Conservation (phyloP, 2,329 filamentous ascomycete genomes). For the Verruconis gallopava region DNA sequence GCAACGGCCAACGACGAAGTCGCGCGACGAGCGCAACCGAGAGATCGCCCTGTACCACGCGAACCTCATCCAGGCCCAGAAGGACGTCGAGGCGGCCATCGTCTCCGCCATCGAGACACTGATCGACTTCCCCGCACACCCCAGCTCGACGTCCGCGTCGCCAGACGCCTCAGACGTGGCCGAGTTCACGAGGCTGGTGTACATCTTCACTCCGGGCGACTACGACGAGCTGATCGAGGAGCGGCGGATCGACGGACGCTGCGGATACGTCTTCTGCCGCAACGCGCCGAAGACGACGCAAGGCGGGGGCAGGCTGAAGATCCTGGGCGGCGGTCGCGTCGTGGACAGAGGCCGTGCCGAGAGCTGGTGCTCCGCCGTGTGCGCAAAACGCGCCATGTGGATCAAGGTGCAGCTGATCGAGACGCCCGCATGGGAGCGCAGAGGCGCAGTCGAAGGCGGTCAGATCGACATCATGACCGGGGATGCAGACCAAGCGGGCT, state of each 20-base stretch:
- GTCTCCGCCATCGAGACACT: constrained; percentile 59
- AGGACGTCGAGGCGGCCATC: constrained; percentile 63
- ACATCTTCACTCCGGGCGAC: constrained; percentile 71
- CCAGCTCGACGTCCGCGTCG: constrained; percentile 12
- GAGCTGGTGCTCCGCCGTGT: constrained; percentile 75
- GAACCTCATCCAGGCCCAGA: constrained; percentile 66
- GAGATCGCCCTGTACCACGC: constrained; percentile 73
- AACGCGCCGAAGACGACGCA: constrained; percentile 43
- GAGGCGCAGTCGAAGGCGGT: constrained; percentile 15
- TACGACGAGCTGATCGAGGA: constrained; percentile 83
- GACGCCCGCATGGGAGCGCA: constrained; percentile 70
- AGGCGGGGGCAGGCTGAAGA: constrained; percentile 44
- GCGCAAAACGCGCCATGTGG: constrained; percentile 68
- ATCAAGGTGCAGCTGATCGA: constrained; percentile 80
- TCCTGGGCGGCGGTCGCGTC: constrained; percentile 51
- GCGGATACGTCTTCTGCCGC: constrained; percentile 73
- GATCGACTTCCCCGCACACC: constrained; percentile 39
- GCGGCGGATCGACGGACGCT: constrained; percentile 69
- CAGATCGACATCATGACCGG: constrained; percentile 16
- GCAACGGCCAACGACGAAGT: constrained; percentile 12
- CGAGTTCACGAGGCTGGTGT: constrained; percentile 53
- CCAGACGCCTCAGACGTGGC: constrained; percentile 47
- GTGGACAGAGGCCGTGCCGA: constrained; percentile 60
- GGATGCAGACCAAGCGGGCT: constrained; percentile 11
- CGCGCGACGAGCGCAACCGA: constrained; percentile 29